Evolutionary conservation across 2,329 filamentous ascomycete genomes (phyloP), one percentile per base, ranked within the genome.

Genomic region (Pseudocercospora cruenta): DNA sequence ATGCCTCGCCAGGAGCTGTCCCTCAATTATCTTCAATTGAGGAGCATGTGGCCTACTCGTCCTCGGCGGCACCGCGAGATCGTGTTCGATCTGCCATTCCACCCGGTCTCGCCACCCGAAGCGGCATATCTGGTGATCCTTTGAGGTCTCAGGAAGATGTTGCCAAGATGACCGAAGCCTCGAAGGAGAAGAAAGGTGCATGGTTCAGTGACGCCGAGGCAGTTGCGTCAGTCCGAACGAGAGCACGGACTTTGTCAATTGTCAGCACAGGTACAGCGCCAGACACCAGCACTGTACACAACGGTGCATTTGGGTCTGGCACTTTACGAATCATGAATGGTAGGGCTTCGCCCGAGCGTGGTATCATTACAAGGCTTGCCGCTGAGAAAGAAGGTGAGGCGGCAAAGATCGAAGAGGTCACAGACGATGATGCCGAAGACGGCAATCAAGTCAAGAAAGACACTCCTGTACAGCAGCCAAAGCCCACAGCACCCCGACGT

Each of bases 321-420:
- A 80, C 81, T 3, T 74, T 84, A 8, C 76, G 79, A 19, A 78
- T 84, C 19, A 83, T 81, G 5, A 84, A 84, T 64, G 82, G 82
- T 21, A 43, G 63, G 8, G 76, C 80, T 9, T 83, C 82, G 3
- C 82, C 82, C 14, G 80, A 79, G 55, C 76, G 80, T 2, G 80
- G 80, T 65, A 71, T 78, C 58, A 67, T 66, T 16, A 62, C 65
- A 4, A 66, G 63, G 31, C 22, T 66, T 19, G 67, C 65, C 24
- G 51, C 51, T 8, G 51, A 55, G 51, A 55, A 55, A n/a, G 51
- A 55, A n/a, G 51, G 51, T 16, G 51, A 55, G 51, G 51, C 33
- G 51, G 51, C 51, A 21, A 57, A 39, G 28, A 60, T 39, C 22
- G 45, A 60, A 45, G 60, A 63, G 19, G 28, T 51, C 24, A 54